phyloP scores from a whole-genome alignment of 495 filamentous ascomycete species.

The Hypomontagnella submonticulosa region DNA sequence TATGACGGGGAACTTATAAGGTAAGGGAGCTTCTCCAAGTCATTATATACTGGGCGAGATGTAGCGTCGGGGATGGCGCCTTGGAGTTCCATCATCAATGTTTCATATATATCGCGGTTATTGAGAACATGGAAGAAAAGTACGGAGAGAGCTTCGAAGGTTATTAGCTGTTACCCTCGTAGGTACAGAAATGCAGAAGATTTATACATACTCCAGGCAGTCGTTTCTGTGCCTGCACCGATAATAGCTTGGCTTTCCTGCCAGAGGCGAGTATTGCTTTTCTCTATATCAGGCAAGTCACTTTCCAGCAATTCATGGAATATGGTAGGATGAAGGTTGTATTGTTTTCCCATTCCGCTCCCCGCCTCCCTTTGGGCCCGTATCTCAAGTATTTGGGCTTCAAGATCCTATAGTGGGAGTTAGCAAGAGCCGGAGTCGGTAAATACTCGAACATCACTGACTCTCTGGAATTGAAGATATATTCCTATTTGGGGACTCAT shows the following conservation, averaged over 20 bases:
- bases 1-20: conserved; percentile 40
- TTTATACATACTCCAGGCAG: conserved; percentile 44
- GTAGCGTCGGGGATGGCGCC: conserved; percentile 41
- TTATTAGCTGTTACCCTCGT: conserved; percentile 41
- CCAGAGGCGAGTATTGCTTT: conserved; percentile 45
- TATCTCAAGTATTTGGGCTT: background rate
- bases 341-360: background rate
- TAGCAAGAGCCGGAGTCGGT: background rate
- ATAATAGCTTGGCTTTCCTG: conserved; percentile 56
- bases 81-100: conserved; percentile 37
- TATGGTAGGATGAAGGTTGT: conserved; percentile 41
- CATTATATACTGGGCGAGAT: conserved; percentile 47
- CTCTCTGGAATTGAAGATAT: conserved; percentile 2
- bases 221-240: conserved; percentile 59
- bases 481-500: background rate
- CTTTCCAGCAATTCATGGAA: conserved; percentile 54
- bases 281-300: conserved; percentile 55
- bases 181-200: conserved; percentile 43
- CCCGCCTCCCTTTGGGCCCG: background rate
- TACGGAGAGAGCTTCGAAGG: conserved; percentile 44
- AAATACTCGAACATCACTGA: background rate
- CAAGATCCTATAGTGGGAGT: background rate
- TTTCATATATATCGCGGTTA: conserved; percentile 5
- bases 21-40: conserved; percentile 64
- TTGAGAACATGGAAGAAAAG: conserved; percentile 10